A percentile compares a stretch with the other conserved stretches of the same genome.
These are phyloP conservation scores for Exsudoporus floridanus DNA, from an alignment of 1,284 basidiomycete species.

Conservation along the genomic window DNA sequence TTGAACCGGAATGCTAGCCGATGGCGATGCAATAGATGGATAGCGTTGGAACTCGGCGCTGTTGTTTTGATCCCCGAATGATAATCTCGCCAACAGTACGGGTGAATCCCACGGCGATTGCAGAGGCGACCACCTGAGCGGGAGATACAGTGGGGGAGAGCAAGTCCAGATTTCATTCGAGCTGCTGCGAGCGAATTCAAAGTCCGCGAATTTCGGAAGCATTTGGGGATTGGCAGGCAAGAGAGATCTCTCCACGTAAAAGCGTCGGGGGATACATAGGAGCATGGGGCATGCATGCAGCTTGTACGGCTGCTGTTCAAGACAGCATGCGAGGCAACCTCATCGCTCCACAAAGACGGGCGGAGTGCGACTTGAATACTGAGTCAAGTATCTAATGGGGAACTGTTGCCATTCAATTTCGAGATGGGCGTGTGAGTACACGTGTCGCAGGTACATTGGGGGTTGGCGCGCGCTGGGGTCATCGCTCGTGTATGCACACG, in stretches of 20 bases:
- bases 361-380: slow-evolving; percentile 12
- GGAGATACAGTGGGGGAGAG: not conserved
- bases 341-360: slow-evolving; percentile 19
- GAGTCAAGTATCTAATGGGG: slow-evolving; percentile 17
- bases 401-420: slow-evolving; percentile 30
- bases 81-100: slow-evolving; percentile 11
- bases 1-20: slow-evolving; percentile 14
- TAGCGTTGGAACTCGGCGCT: slow-evolving; percentile 8
- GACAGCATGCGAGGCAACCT: slow-evolving; percentile 10
- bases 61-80: slow-evolving; percentile 11
- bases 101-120: slow-evolving; percentile 14
- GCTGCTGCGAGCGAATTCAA: slow-evolving; percentile 11
- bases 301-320: slow-evolving; percentile 3
- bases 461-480: slow-evolving; percentile 30
- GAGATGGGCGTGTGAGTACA: slow-evolving; percentile 35
- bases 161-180: not conserved
- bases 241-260: slow-evolving; percentile 19
- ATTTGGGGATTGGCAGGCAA: slow-evolving; percentile 11
- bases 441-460: slow-evolving; percentile 31
- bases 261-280: slow-evolving; percentile 1
- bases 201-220: slow-evolving; percentile 33
- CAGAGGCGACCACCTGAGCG: not conserved
- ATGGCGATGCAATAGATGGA: slow-evolving; percentile 11
- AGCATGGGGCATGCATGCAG: slow-evolving; percentile 5
- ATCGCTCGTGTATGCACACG: slow-evolving; percentile 6